Evolutionary conservation across 805 yeast genomes (phyloP).

Genomic region (Lachancea meyersii): DNA sequence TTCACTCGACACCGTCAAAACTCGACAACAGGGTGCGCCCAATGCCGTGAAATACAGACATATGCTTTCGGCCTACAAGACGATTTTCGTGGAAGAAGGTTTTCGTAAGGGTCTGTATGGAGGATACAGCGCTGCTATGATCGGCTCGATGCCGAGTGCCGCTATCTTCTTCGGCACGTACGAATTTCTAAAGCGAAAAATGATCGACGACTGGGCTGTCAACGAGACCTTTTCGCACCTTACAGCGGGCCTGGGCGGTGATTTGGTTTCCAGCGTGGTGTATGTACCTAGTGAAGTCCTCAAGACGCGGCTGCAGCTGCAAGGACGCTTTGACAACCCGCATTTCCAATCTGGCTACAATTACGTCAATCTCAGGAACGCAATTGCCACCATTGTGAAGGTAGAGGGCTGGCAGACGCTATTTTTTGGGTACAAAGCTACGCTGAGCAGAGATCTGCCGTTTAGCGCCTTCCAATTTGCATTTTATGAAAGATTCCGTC

Average conservation of each 20-base stretch:
- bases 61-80: conserved; percentile 68
- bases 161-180: conserved; percentile 91
- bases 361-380: conserved; percentile 68
- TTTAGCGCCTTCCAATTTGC: conserved; percentile 95
- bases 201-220: conserved; percentile 55
- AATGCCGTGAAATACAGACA: conserved; percentile 54
- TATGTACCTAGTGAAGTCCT: conserved; percentile 95
- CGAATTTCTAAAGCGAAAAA: conserved; percentile 66
- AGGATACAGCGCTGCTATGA: conserved; percentile 86
- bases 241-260: conserved; percentile 89
- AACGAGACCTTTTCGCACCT: conserved; percentile 80
- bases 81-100: conserved; percentile 83
- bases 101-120: conserved; percentile 77
- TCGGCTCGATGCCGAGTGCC: conserved; percentile 91
- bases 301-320: conserved; percentile 88
- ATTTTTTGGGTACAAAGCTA: conserved; percentile 90
- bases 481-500: conserved; percentile 79
- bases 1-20: conserved; percentile 92
- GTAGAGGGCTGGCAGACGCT: conserved; percentile 72
- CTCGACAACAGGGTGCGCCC: conserved; percentile 94
- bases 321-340: conserved; percentile 80
- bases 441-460: conserved; percentile 86
- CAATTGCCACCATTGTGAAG: conserved; percentile 54
- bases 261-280: conserved; percentile 76
- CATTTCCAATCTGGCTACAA: conserved; percentile 79